Percentiles rank a stretch among this genome's conserved stretches.
phyloP scores from a whole-genome alignment of 768 basidiomycete genomes.

The Suillus discolor region DNA sequence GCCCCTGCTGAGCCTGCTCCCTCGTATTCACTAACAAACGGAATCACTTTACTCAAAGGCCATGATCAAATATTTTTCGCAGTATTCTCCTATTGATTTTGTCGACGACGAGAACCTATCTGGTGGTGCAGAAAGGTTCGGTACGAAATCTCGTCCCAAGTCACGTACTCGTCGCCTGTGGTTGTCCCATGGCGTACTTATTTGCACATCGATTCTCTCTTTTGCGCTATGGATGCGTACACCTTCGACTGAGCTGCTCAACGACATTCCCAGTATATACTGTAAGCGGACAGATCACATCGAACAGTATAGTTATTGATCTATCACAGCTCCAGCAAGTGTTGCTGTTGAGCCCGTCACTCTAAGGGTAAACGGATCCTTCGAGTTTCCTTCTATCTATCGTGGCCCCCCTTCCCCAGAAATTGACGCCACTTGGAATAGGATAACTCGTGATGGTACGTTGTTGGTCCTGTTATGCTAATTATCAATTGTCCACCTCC shows the following conservation, averaged over 20 bases:
- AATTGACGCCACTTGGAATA: conserved; percentile 14
- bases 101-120: conserved; percentile 1
- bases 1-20: too few species aligned
- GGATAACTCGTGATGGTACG: conserved; percentile 9
- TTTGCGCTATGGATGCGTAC: conserved; percentile 15
- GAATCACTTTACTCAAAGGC: background rate
- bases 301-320: background rate
- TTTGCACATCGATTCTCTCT: conserved; percentile 1
- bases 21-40: background rate
- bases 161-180: background rate
- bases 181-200: conserved; percentile 8
- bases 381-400: conserved; percentile 12
- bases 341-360: conserved; percentile 12
- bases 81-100: background rate
- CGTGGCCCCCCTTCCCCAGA: conserved; percentile 15
- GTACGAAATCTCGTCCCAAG: background rate
- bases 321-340: conserved; percentile 12
- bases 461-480: background rate
- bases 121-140: background rate
- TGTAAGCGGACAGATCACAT: background rate
- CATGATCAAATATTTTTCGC: background rate
- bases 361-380: conserved; percentile 10
- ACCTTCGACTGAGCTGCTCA: background rate
- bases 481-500: background rate
- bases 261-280: conserved; percentile 1